Evolutionary conservation across 352 stramenopile species (phyloP).

Genomic region (Phytopythium mirpurense): DNA sequence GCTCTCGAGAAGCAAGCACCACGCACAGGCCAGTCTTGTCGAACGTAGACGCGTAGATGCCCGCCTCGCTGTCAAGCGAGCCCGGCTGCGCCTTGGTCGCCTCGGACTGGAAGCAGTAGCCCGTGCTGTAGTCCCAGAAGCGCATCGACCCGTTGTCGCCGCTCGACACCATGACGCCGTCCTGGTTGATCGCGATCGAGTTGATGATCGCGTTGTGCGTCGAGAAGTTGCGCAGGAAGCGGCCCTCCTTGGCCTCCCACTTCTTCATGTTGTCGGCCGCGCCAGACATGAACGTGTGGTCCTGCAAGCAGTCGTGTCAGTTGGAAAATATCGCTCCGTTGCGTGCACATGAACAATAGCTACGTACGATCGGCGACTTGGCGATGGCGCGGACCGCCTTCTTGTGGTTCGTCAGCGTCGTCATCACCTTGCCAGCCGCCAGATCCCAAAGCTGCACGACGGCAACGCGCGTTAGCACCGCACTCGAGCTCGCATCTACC

Average conservation of each 20-base stretch:
- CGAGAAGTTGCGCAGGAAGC: conserved; percentile 96
- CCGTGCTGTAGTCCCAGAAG: conserved; percentile 99
- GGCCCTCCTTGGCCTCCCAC: conserved; percentile 94
- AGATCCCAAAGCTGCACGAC: conserved; percentile 94
- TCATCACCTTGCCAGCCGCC: conserved; percentile 96
- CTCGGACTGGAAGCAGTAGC: conserved; percentile 96
- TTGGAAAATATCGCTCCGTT: not conserved
- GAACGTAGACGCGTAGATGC: conserved; percentile 96
- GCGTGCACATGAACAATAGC: not conserved
- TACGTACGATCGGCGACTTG: conserved; percentile 76
- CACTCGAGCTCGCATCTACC: not conserved
- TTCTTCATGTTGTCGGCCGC: conserved; percentile 99
- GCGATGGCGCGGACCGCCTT: conserved; percentile 93
- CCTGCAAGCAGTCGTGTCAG: conserved; percentile 28
- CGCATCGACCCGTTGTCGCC: conserved; percentile 97
- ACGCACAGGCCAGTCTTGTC: conserved; percentile 94
- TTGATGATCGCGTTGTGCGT: conserved; percentile 99
- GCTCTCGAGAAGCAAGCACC: too few relatives aligned
- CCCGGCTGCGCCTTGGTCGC: conserved; percentile 93
- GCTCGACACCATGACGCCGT: conserved; percentile 95
- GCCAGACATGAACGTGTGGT: conserved; percentile 97
- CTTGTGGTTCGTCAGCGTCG: conserved; percentile 99
- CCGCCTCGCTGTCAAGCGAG: conserved; percentile 97
- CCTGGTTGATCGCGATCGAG: conserved; percentile 97
- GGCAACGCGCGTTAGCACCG: not conserved